Base-by-base conservation (phyloP, 148 eudicot species). In the Vaccinium corymbosum region DNA sequence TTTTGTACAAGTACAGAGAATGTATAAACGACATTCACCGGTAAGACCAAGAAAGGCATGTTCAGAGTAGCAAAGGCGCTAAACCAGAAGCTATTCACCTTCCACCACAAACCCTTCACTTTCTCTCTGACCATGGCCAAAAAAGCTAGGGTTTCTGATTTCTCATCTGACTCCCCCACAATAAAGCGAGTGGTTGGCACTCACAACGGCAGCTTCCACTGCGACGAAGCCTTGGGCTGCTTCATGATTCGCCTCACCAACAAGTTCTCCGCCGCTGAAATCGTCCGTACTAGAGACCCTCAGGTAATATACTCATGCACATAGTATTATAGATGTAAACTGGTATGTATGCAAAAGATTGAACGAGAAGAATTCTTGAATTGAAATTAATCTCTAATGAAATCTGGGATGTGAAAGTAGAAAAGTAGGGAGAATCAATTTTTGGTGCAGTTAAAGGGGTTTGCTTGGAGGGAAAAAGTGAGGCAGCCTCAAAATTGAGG, bases 161-260 rank as follows among this genome's bases (percentile, higher is more conserved):
- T 80, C 89, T 86, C 92, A 57, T 78, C 92, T 16, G 78, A 56
- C 10, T 88, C 90, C 19, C 84, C 91, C 66, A 84, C 88, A 6
- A 71, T 61, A 1, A 90, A 89, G 90, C 91, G 91, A 14, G 89
- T 94, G 22, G 98, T 94, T 27, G 98, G 95, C 46, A 93, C 98
- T 52, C 98, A 96, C 91, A 91, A 93, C n/a, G 98, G 98, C 2
- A 94, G 94, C 91, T 96, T 96, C 86, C 98, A 96, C 85, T 93
- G 97, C 81, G 98, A 96, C 80, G 98, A 96, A 83, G 98, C 98
- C 42, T 91, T 96, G 2, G 98, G 94, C 13, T 96, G 97, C 88
- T 96, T 93, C 89, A 94, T 96, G 94, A 93, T 96, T 87, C 94
- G 95, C 53, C 94, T 89, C 85, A 93, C 98, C 61, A 51, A 79